Percentiles rank a stretch among this genome's conserved stretches.
Evolutionary conservation across 1,284 basidiomycete genomes (phyloP).

Genomic region (Rhodotorula sp.): DNA sequence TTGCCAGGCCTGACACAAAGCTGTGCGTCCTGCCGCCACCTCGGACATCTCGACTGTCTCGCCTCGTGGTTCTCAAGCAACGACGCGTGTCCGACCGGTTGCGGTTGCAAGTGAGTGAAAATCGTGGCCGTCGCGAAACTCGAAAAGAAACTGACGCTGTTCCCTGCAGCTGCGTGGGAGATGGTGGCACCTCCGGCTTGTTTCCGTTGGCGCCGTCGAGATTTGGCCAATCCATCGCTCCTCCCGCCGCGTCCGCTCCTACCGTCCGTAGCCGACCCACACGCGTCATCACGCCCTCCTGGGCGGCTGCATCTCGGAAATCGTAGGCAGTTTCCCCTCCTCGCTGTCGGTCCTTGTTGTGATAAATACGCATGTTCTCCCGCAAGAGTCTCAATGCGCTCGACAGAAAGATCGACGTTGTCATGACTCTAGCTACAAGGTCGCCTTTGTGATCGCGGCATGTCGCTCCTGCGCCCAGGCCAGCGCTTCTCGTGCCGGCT

Average conservation of each 20-base stretch:
- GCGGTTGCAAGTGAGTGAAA: conserved; percentile 31
- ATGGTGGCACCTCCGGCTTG: conserved; percentile 26
- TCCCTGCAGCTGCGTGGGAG: conserved; percentile 16
- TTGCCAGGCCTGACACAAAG: conserved; percentile 24
- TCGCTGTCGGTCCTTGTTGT: not conserved
- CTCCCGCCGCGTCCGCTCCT: not conserved
- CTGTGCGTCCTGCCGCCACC: conserved; percentile 33
- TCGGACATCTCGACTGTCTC: conserved; percentile 35
- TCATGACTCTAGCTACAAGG: not conserved
- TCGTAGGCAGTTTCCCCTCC: not conserved
- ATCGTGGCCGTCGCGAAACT: not conserved
- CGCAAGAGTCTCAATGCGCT: too few species aligned
- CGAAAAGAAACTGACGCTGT: too few species aligned
- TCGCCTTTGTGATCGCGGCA: not conserved
- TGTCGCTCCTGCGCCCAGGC: conserved; percentile 23
- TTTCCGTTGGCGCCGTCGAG: conserved; percentile 13
- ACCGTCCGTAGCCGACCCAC: not conserved
- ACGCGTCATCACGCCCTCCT: not conserved
- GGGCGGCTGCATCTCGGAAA: not conserved
- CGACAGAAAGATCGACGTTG: not conserved
- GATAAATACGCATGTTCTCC: too few species aligned
- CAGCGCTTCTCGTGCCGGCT: conserved; percentile 26
- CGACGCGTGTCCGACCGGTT: conserved; percentile 31
- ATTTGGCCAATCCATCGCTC: not conserved
- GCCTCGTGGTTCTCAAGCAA: conserved; percentile 19